Evolutionary conservation across 164 flowering plant genomes (phyloP).

Genomic region (Warburgia ugandensis): DNA sequence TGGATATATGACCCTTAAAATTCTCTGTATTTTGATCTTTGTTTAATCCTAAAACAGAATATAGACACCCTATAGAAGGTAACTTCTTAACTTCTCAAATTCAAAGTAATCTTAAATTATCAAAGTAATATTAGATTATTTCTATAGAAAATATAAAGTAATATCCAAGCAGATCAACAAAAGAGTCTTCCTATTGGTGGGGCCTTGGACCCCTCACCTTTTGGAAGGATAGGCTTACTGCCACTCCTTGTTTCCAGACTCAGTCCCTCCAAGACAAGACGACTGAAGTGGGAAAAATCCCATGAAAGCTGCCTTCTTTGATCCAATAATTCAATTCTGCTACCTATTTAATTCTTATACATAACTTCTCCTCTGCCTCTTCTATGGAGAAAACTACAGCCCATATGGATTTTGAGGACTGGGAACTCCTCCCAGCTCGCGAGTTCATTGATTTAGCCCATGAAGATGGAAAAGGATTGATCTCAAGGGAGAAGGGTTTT

Average conservation of each 20-base stretch:
- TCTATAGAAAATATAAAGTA: no score
- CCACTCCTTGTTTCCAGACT: constrained; percentile 5
- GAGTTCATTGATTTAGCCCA: constrained; percentile 32
- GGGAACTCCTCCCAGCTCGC: constrained; percentile 41
- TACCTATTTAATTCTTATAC: not conserved
- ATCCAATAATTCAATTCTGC: constrained; percentile 18
- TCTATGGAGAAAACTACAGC: constrained; percentile 11
- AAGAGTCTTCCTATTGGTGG: constrained; percentile 18
- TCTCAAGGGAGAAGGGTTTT: not conserved
- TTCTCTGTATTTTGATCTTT: no score
- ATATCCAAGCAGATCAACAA: constrained; percentile 23
- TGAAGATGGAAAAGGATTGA: no score
- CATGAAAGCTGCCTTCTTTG: constrained; percentile 20
- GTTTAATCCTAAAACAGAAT: no score
- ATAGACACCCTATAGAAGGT: no score
- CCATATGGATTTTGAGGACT: constrained; percentile 45
- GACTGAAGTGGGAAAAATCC: no score
- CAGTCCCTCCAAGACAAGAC: constrained; percentile 22
- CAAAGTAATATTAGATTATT: no score
- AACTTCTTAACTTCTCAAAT: no score
- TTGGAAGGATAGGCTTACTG: constrained; percentile 33
- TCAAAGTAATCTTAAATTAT: no score
- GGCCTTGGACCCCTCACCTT: constrained; percentile 27
- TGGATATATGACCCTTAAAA: not conserved
- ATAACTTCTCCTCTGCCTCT: not conserved